Evolutionary conservation across 148 eudicot species (phyloP).

Genomic region (Vaccinium darrowii): DNA sequence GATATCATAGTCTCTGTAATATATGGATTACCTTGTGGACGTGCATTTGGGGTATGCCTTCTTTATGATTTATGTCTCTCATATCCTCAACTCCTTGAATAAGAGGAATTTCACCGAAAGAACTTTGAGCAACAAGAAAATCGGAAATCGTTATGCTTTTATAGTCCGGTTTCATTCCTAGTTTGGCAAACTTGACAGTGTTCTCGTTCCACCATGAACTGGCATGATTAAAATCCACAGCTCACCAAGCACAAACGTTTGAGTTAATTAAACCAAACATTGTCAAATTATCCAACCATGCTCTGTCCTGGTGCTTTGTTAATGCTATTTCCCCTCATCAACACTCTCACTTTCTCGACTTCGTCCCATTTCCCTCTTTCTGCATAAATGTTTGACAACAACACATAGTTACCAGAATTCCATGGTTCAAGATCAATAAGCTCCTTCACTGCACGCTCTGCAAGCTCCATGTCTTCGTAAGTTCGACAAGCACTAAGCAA

Average conservation of each 20-base stretch:
- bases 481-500: slow-evolving; percentile 53
- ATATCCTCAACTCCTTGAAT: background rate
- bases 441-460: slow-evolving; percentile 45
- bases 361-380: slow-evolving; percentile 50
- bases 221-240: background rate
- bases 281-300: slow-evolving; percentile 11
- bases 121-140: background rate
- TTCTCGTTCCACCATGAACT: background rate
- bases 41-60: background rate
- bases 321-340: slow-evolving; percentile 40
- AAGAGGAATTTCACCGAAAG: background rate
- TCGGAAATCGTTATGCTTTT: background rate
- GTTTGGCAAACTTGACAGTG: background rate
- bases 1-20: no score
- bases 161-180: background rate
- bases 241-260: background rate
- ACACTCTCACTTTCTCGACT: slow-evolving; percentile 42
- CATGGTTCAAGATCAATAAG: slow-evolving; percentile 47
- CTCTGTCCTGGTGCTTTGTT: slow-evolving; percentile 41
- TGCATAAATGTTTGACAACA: slow-evolving; percentile 51
- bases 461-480: slow-evolving; percentile 38
- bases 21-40: no score
- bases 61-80: background rate
- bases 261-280: background rate
- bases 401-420: slow-evolving; percentile 54